phyloP scores from a whole-genome alignment of 169 alveolate species.

The Plasmodium sp. region DNA sequence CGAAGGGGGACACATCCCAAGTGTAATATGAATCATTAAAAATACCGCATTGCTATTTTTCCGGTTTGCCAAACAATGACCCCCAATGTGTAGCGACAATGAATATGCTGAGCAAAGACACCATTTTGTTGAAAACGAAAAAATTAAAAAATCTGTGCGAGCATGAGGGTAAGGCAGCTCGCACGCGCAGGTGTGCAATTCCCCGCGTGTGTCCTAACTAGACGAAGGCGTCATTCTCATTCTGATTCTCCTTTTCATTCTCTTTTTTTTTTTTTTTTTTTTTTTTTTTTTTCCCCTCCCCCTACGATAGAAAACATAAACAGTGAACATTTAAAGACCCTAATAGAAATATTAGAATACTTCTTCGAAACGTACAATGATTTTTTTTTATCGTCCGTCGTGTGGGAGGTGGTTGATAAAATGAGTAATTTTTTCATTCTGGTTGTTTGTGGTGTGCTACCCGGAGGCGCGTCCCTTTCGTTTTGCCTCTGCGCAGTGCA shows the following conservation, averaged over 20 bases:
- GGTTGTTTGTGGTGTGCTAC: background rate
- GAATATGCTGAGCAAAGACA: slow-evolving; percentile 45
- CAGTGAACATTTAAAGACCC: slow-evolving; percentile 47
- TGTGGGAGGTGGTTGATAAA: slow-evolving; percentile 74
- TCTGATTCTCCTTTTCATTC: background rate
- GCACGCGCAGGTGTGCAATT: background rate
- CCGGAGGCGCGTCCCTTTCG: background rate
- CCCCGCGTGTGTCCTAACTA: background rate
- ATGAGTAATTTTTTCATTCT: slow-evolving; percentile 55
- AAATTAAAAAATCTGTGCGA: slow-evolving; percentile 55
- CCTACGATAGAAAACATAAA: slow-evolving; percentile 22
- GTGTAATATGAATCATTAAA: background rate
- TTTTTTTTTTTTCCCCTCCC: background rate
- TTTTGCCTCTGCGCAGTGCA: background rate
- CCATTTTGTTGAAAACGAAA: slow-evolving; percentile 69
- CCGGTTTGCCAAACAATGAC: slow-evolving; percentile 9
- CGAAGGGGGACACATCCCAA: background rate
- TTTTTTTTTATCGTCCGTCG: slow-evolving; percentile 60
- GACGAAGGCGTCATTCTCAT: background rate
- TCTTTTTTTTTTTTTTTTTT: background rate
- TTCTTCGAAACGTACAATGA: slow-evolving; percentile 64
- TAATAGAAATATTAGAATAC: slow-evolving; percentile 58
- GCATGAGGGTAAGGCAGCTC: slow-evolving; percentile 17
- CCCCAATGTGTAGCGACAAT: slow-evolving; percentile 20
- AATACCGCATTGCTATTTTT: background rate